A percentile compares a stretch with the other conserved stretches of the same genome.
Conservation (phyloP, 352 stramenopile species). For the Blastocystis sp. region DNA sequence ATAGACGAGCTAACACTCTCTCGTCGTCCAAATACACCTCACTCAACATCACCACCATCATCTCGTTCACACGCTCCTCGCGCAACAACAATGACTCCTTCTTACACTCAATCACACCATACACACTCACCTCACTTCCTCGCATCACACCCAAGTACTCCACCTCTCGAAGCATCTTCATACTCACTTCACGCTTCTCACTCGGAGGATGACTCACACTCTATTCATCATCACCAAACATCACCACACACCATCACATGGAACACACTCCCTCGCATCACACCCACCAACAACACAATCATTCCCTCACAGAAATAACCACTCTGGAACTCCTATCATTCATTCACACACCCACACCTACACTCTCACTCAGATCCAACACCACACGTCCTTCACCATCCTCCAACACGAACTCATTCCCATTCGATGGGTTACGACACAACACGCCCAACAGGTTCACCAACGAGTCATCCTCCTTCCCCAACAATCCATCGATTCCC, state of each 20-base stretch:
- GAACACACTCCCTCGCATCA: not conserved
- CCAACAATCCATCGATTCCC: not conserved
- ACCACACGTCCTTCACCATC: not conserved
- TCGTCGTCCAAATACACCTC: not conserved
- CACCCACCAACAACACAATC: not conserved
- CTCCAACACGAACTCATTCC: not conserved
- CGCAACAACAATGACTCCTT: not conserved
- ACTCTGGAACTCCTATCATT: not conserved
- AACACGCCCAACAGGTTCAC: not conserved
- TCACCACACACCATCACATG: not conserved
- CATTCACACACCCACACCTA: not conserved
- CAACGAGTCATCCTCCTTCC: not conserved
- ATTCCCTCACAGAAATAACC: constrained; percentile 35
- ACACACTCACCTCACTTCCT: not conserved
- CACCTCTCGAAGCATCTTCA: not conserved
- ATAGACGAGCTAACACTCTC: not conserved
- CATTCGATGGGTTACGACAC: constrained; percentile 24
- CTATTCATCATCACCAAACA: not conserved
- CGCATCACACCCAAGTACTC: not conserved
- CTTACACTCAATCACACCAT: not conserved
- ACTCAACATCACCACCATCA: not conserved
- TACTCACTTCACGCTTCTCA: not conserved
- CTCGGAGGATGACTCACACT: not conserved
- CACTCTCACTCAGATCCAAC: not conserved
- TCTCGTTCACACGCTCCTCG: not conserved